Conservation (phyloP, 306 rosid species). For the Cucurbita maxima region DNA sequence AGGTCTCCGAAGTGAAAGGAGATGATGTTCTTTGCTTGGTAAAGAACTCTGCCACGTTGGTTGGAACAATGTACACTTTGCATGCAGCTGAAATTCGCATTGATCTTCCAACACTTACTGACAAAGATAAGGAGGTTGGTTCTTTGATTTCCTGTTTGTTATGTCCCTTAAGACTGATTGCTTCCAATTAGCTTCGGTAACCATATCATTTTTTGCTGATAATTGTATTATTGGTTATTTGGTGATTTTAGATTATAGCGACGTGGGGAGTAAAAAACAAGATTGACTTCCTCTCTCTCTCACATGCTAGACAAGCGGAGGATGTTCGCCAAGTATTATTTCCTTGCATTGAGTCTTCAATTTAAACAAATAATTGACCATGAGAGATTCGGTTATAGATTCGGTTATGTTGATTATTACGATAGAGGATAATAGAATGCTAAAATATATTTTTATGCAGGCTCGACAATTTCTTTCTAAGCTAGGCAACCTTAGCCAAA, state of each 20-base stretch:
- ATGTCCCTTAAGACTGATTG: background rate
- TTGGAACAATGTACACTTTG: constrained; percentile 35
- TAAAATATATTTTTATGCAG: constrained; percentile 23
- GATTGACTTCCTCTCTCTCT: constrained; percentile 82
- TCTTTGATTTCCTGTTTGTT: background rate
- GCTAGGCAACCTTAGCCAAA: constrained; percentile 52
- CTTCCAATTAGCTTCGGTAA: background rate
- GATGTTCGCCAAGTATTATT: constrained; percentile 68
- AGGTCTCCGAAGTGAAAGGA: constrained; percentile 33
- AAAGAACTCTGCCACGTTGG: constrained; percentile 35
- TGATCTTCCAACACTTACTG: constrained; percentile 38
- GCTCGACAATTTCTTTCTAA: constrained; percentile 79
- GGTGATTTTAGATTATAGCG: constrained; percentile 49
- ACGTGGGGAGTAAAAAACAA: constrained; percentile 80
- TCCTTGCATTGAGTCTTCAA: background rate
- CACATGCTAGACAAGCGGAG: constrained; percentile 69
- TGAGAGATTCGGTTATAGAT: background rate
- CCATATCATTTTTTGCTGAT: background rate
- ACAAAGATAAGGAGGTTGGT: constrained; percentile 37
- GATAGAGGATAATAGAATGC: background rate
- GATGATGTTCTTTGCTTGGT: constrained; percentile 35
- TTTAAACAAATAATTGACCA: background rate
- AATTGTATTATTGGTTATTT: background rate
- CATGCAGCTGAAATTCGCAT: constrained; percentile 36
- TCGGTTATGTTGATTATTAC: constrained; percentile 5